Conservation (phyloP, 495 filamentous ascomycete genomes). For the Lichenothelia convexa region DNA sequence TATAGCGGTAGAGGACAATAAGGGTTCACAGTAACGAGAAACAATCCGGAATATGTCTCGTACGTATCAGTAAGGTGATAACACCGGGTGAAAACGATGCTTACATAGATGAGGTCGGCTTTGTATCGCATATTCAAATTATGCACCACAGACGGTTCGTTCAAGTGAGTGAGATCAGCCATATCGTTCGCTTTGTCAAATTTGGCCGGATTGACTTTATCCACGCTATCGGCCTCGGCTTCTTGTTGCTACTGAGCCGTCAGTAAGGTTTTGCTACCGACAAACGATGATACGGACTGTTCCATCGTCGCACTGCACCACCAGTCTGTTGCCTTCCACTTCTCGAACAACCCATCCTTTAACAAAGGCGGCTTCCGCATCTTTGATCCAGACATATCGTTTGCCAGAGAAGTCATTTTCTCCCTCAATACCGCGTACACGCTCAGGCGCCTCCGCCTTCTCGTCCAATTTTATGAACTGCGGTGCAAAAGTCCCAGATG, state of each 20-base stretch:
- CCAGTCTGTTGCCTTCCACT: conserved; percentile 39
- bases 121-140: conserved; percentile 90
- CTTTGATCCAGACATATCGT: conserved; percentile 91
- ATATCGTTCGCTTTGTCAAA: conserved; percentile 99
- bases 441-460: conserved; percentile 42
- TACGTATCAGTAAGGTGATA: conserved; percentile 6
- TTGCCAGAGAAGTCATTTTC: conserved; percentile 99
- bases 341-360: conserved; percentile 85
- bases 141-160: conserved; percentile 94
- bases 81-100: conserved; percentile 15
- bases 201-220: conserved; percentile 98
- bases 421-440: conserved; percentile 64
- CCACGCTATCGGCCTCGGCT: conserved; percentile 65
- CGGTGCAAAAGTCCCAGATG: conserved; percentile 74
- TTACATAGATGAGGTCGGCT: conserved; percentile 79
- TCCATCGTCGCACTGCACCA: conserved; percentile 89
- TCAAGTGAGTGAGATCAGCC: conserved; percentile 94
- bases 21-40: conserved; percentile 92
- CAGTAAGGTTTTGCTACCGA: not conserved
- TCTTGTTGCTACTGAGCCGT: conserved; percentile 50
- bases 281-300: conserved; percentile 19
- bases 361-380: conserved; percentile 72
- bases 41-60: conserved; percentile 88
- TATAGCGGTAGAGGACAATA: conserved; percentile 93
- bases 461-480: conserved; percentile 83